A percentile compares a stretch with the other conserved stretches of the same genome.
Conservation (phyloP, 495 filamentous ascomycete species). For the Penicillium canariense region DNA sequence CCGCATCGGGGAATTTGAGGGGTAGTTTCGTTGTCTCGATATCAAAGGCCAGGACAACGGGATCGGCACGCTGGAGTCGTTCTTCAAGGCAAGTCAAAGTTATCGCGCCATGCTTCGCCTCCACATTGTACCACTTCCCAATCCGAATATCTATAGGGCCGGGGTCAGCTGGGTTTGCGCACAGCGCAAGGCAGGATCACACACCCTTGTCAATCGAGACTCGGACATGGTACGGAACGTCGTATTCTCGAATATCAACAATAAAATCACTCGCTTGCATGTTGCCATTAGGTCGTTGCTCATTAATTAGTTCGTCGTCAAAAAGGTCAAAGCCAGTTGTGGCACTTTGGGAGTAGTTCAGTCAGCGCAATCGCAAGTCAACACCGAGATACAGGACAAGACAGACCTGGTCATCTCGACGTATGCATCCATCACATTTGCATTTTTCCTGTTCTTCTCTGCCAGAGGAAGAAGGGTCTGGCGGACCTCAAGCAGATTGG, state of each 20-base stretch:
- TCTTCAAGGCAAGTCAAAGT: constrained; percentile 84
- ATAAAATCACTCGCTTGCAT: constrained; percentile 94
- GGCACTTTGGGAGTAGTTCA: constrained; percentile 49
- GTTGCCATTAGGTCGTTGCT: constrained; percentile 77
- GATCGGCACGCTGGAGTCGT: constrained; percentile 82
- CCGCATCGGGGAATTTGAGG: constrained; percentile 95
- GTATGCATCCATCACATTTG: constrained; percentile 97
- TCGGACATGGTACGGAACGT: constrained; percentile 98
- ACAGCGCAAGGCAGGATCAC: constrained; percentile 14
- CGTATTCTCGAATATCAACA: constrained; percentile 98
- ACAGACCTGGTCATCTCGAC: constrained; percentile 87
- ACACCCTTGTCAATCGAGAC: constrained; percentile 92
- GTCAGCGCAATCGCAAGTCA: constrained; percentile 1
- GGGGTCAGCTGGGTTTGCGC: constrained; percentile 11
- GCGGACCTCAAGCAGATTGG: constrained; percentile 77
- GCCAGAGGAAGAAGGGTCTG: constrained; percentile 84
- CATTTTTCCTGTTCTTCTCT: constrained; percentile 92
- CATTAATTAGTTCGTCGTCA: constrained; percentile 84
- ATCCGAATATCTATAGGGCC: constrained; percentile 74
- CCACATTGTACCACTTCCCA: constrained; percentile 95
- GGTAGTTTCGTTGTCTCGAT: constrained; percentile 98
- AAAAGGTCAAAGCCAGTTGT: constrained; percentile 92
- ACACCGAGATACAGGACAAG: background rate
- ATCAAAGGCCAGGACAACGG: constrained; percentile 95
- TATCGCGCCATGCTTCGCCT: constrained; percentile 86